Base-by-base conservation (phyloP, 1,284 basidiomycete species). In the Cystobasidium slooffiae region DNA sequence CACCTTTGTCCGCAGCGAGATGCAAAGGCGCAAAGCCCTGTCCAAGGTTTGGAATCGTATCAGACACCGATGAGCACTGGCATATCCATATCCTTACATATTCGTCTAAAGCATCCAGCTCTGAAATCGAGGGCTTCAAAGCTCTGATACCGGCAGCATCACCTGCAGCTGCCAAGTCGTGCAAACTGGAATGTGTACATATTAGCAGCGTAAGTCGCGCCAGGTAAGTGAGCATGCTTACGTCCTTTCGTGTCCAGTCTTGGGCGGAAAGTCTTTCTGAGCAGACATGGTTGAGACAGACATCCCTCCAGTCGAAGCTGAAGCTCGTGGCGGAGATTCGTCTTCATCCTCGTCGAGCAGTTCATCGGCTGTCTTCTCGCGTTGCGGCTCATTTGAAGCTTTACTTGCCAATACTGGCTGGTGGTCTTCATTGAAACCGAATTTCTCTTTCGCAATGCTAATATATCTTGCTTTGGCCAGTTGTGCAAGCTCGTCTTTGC, bases 21-120 rank as follows among this genome's bases (percentile, higher is more conserved):
- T 73, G 70, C 20, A 73, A 43, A 7, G 70, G 24, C 16, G 70
- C 62, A 63, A 73, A 73, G 43, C 70, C 70, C 70, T 73, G 70
- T 5, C 6, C 1, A 18, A n/a, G 62, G 43, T 44, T 5, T 18
- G 41, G 14, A 31, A 8, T 62, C 31, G 31, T 37, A 9, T 47
- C 31, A n/a, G 43, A 10, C 1, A 10, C 6, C 1, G 24, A 10
- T 55, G 12, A 20, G 39, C 62, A 20, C n/a, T 18, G 20, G 20
- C 12, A 46, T 31, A 43, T 12, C 0, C 9, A 41, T 46, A 8
- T 1, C 20, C 70, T 6, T 31, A 73, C 70, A 44, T 65, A 44
- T 49, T 65, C 20, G 59, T 73, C 53, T 20, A 52, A 39, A 18
- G 43, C 43, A 43, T 73, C 58, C 22, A 65, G 31, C 20, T 73